Base-by-base conservation (phyloP, 1,139 yeast species). In the Saccharomycopsis hybrid region DNA sequence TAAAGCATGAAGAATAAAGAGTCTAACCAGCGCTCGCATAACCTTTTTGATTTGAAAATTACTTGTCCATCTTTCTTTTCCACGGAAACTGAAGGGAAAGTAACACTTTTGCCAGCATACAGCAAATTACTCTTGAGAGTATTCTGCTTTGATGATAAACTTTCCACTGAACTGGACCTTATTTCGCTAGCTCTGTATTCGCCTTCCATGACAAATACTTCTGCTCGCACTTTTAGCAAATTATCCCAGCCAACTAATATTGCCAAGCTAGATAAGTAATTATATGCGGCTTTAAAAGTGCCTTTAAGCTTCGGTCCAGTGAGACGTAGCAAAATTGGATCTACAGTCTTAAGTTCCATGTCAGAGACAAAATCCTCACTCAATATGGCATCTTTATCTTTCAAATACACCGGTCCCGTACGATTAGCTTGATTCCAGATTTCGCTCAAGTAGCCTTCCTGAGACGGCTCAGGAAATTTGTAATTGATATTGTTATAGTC, bases 1-100 rank as follows among this genome's bases (percentile, higher is more conserved):
- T 88, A 92, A 48, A 92, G 71, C 35, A 87, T 80, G 75, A 89
- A 76, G 63, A 92, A 90, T 55, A 92, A 71, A 57, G 87, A 83
- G 64, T 92, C 98, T 52, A 92, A 73, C 96, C 98, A 90, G 59
- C 95, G 76, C 65, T 92, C 98, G 67, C 97, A 90, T 53, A 92
- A 74, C 53, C 97, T 74, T 62, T 92, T 92, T 58, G 76, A 73
- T 56, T 77, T 80, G 60, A 87, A 78, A 40, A 54, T 61, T 18
- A 46, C 47, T 30, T 38, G 51, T 36, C 41, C 27, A 18, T 42
- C 35, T 28, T 49, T 39, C n/a, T 32, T 32, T 43, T 43, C n/a
- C 7, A 31, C 13, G 24, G 33, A 25, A 7, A 24, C 5, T 9
- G 47, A 44, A 36, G 39, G 29, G 9, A 44, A 25, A 13, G 37